These are phyloP conservation scores for Cyclanthera cordifolia DNA, from an alignment of 306 rosid genomes.

Conservation along the genomic window DNA sequence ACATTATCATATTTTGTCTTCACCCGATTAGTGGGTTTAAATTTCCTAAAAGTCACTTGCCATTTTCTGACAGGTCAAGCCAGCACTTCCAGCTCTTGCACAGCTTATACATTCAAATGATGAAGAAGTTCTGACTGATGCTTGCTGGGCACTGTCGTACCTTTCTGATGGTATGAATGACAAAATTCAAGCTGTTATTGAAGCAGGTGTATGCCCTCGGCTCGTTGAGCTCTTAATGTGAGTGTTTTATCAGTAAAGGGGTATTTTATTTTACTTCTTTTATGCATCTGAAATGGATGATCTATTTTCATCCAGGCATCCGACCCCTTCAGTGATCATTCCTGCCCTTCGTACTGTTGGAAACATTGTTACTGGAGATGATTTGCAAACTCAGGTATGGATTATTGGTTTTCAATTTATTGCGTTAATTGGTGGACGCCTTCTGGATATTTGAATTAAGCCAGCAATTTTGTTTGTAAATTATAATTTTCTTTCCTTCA, in stretches of 20 bases:
- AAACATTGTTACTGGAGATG: constrained; percentile 94
- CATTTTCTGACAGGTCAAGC: constrained; percentile 48
- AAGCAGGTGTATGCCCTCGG: constrained; percentile 74
- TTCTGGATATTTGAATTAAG: background rate
- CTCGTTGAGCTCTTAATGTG: constrained; percentile 78
- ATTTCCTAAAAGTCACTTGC: background rate
- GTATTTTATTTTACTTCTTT: background rate
- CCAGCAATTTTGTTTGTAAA: background rate
- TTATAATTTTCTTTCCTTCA: background rate
- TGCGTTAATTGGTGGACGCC: background rate
- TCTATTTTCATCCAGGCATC: constrained; percentile 42
- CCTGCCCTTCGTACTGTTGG: constrained; percentile 95
- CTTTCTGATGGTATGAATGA: constrained; percentile 94
- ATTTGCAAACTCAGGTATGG: constrained; percentile 85
- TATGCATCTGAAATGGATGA: background rate
- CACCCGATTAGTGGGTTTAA: background rate
- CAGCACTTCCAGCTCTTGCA: constrained; percentile 92
- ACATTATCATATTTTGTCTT: background rate
- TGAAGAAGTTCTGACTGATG: constrained; percentile 91
- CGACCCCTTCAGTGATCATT: constrained; percentile 77
- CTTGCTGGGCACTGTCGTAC: constrained; percentile 96
- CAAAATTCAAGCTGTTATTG: constrained; percentile 91
- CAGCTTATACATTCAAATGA: constrained; percentile 74
- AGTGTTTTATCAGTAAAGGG: constrained; percentile 20
- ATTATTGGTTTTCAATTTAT: background rate